Percentiles rank a stretch among this genome's conserved stretches.
phyloP scores from a whole-genome alignment of 306 rosid species.

The Quercus cerris region DNA sequence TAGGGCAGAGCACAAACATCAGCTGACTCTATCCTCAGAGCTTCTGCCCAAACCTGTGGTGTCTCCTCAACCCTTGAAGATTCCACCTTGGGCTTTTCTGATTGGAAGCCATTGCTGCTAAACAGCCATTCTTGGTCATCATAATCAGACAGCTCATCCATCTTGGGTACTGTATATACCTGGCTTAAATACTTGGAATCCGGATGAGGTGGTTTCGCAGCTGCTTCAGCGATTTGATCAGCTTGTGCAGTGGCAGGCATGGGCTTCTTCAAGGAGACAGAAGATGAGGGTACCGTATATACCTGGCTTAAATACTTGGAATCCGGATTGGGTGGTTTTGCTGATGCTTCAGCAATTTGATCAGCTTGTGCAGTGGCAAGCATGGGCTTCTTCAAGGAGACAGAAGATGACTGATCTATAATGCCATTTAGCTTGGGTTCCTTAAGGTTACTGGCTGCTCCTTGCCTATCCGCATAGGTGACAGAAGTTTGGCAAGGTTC shows the following conservation, averaged over 20 bases:
- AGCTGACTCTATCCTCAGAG: conserved; percentile 56
- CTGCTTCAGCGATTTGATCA: conserved; percentile 32
- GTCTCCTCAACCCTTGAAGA: conserved; percentile 38
- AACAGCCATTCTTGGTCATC: conserved; percentile 77
- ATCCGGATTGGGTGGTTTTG: conserved; percentile 81
- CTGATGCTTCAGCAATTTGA: conserved; percentile 31
- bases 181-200: conserved; percentile 61
- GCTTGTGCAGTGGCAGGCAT: conserved; percentile 20
- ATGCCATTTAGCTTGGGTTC: conserved; percentile 57
- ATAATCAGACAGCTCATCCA: conserved; percentile 48
- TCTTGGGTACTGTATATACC: conserved; percentile 63
- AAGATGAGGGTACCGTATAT: conserved; percentile 15
- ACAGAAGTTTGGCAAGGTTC: conserved; percentile 54
- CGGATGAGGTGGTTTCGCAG: conserved; percentile 67
- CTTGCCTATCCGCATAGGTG: conserved; percentile 38
- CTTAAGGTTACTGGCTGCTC: conserved; percentile 33
- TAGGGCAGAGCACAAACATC: conserved; percentile 78
- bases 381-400: conserved; percentile 36
- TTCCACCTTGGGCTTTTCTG: conserved; percentile 36
- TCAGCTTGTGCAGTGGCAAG: conserved; percentile 29
- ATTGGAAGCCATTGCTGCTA: conserved; percentile 37
- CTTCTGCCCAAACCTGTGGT: conserved; percentile 84
- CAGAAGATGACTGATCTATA: conserved; percentile 38
- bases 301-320: conserved; percentile 52
- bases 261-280: conserved; percentile 39